Evolutionary conservation across 495 filamentous ascomycete genomes (phyloP).

Genomic region (Daldinia caldariorum): DNA sequence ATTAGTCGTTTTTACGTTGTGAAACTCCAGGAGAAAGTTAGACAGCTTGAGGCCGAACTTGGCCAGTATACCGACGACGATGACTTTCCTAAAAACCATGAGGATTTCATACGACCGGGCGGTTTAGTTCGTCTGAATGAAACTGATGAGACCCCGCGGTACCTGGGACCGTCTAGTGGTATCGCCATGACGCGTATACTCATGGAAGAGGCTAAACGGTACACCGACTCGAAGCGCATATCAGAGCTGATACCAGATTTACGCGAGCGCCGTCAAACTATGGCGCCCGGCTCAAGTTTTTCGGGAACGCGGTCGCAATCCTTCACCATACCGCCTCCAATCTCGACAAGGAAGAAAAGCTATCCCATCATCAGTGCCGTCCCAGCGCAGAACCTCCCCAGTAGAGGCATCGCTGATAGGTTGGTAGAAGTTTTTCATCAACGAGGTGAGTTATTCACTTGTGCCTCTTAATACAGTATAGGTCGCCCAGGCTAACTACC

Average conservation of each 20-base stretch:
- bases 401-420: conserved; percentile 70
- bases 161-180: conserved; percentile 90
- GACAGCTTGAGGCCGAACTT: conserved; percentile 79
- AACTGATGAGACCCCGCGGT: conserved; percentile 82
- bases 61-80: conserved; percentile 68
- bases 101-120: conserved; percentile 82
- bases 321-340: conserved; percentile 52
- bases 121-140: conserved; percentile 83
- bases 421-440: conserved; percentile 82
- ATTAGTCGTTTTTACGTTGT: conserved; percentile 89
- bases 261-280: conserved; percentile 42
- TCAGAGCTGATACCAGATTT: conserved; percentile 85
- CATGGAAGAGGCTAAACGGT: conserved; percentile 92
- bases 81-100: conserved; percentile 71
- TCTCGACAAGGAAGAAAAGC: conserved; percentile 56
- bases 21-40: conserved; percentile 82
- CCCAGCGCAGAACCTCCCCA: conserved; percentile 75
- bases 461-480: not conserved
- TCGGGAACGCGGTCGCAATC: conserved; percentile 48
- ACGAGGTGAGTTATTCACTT: conserved; percentile 68
- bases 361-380: conserved; percentile 83
- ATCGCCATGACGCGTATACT: conserved; percentile 92
- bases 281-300: conserved; percentile 25
- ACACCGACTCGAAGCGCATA: conserved; percentile 84
- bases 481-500: conserved; percentile 29